phyloP scores from a whole-genome alignment of 1,284 basidiomycete species.

The Ganoderma multipileum region DNA sequence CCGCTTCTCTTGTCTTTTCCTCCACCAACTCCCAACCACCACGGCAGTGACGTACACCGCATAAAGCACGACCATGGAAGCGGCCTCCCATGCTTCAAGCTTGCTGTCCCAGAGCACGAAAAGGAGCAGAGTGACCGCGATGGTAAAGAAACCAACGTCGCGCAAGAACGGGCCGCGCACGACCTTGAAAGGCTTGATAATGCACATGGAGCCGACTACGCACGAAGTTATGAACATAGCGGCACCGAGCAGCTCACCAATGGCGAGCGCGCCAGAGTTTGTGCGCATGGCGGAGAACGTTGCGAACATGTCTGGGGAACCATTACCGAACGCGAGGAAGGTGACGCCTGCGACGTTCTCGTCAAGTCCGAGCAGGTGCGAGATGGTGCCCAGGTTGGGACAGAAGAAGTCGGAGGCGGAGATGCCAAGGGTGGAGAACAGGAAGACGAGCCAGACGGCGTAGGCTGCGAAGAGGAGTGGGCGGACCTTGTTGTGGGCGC shows the following conservation, averaged over 20 bases:
- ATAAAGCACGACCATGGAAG: constrained; percentile 80
- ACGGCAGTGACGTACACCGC: constrained; percentile 82
- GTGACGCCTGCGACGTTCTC: constrained; percentile 94
- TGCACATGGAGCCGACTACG: constrained; percentile 95
- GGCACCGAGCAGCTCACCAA: constrained; percentile 95
- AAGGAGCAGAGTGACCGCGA: constrained; percentile 79
- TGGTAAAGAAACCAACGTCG: constrained; percentile 93
- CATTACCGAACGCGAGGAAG: constrained; percentile 93
- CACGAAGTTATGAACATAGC: constrained; percentile 96
- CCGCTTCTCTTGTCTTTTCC: constrained; percentile 55
- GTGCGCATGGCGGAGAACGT: constrained; percentile 94
- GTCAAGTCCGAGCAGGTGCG: constrained; percentile 81
- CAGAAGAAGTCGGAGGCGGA: constrained; percentile 96
- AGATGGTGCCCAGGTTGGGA: constrained; percentile 89
- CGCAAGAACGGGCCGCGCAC: constrained; percentile 84
- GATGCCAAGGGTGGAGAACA: constrained; percentile 91
- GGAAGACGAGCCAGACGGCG: constrained; percentile 80
- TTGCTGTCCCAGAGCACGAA: constrained; percentile 81
- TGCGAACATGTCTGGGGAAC: constrained; percentile 92
- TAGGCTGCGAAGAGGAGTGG: constrained; percentile 69
- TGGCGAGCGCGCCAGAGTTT: constrained; percentile 87
- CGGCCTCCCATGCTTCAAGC: constrained; percentile 80
- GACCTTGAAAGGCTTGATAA: constrained; percentile 93
- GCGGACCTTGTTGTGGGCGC: constrained; percentile 57
- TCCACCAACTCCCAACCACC: constrained; percentile 82